A percentile compares a stretch with the other conserved stretches of the same genome.
phyloP scores from a whole-genome alignment of 2,329 filamentous ascomycete species.

The Ilyonectria mors-panacis region DNA sequence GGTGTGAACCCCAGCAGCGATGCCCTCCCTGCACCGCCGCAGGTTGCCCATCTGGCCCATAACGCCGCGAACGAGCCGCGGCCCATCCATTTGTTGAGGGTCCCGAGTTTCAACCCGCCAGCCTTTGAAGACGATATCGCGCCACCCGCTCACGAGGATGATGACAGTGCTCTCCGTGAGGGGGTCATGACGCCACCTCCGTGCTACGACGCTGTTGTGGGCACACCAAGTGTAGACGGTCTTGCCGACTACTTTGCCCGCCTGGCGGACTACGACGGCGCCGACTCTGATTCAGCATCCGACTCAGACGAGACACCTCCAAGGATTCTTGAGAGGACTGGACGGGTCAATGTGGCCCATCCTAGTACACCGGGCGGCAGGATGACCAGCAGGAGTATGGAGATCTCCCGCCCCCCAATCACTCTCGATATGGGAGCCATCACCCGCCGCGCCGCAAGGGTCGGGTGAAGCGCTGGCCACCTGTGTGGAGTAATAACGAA shows the following conservation, averaged over 20 bases:
- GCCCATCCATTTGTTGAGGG: conserved; percentile 87
- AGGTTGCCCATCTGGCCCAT: conserved; percentile 65
- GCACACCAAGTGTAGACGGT: conserved; percentile 75
- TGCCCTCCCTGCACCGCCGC: conserved; percentile 64
- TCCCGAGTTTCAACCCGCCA: conserved; percentile 90
- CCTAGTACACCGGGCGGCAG: conserved; percentile 69
- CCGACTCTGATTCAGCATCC: conserved; percentile 58
- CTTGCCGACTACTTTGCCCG: conserved; percentile 91
- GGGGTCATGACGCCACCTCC: conserved; percentile 83
- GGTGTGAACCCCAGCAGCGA: conserved; percentile 54
- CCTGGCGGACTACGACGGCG: conserved; percentile 71
- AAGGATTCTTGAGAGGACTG: conserved; percentile 65
- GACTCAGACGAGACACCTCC: conserved; percentile 61
- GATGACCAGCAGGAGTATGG: conserved; percentile 70
- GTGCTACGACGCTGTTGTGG: conserved; percentile 85
- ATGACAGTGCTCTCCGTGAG: conserved; percentile 34
- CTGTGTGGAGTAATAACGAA: conserved; percentile 36
- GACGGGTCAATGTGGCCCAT: conserved; percentile 71
- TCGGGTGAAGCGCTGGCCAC: conserved; percentile 44
- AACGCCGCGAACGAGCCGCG: conserved; percentile 62
- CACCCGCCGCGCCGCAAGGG: conserved; percentile 43
- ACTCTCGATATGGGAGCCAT: conserved; percentile 47
- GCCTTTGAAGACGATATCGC: conserved; percentile 82
- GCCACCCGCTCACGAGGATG: conserved; percentile 51
- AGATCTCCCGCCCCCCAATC: conserved; percentile 61